Evolutionary conservation across 768 basidiomycete genomes (phyloP), one percentile per base, ranked within the genome.

Genomic region (Mycena haematopus): DNA sequence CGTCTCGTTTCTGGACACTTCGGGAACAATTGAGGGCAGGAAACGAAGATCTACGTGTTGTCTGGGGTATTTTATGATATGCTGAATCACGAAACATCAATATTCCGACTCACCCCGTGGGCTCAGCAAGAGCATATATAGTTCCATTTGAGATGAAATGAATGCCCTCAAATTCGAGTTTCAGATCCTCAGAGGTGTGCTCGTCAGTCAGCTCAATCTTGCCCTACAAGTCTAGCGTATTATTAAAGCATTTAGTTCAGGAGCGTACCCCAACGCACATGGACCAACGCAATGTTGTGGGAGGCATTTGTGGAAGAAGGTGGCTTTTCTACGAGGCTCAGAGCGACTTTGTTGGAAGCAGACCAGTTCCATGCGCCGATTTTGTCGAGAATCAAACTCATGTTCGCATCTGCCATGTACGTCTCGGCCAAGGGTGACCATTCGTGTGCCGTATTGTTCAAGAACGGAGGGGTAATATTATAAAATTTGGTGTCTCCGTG

Each of bases 131-230:
- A 2, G 90, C 92, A 69, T 87, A 91, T n/a, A 95, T 82, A 0
- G 90, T 83, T 0, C 92, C 92, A 58, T 90, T 89, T 25, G 80
- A 72, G 13, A 90, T 67, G 70, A 92, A 88, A 73, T 93, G 92
- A 24, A 93, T 78, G 1, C 90, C 92, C 70, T 90, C 88, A 64
- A 94, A 87, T 62, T 93, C 89, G 2, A 93, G 75, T 35, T 84
- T 79, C 45, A 92, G 72, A 51, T 90, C 87, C 49, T 86, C 86
- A 0, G 78, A 73, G 5, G 73, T 81, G n/a, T 73, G 72, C 8
- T 77, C 68, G 65, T 88, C 83, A 15, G 80, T 80, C n/a, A 92
- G 70, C 62, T 93, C 91, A 24, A 92, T 79, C 64, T 84, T 87
- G 36, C 91, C 92, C 91, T 93, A 62, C 33, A 35, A 60, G 15